Percentiles rank a stretch among this genome's conserved stretches.
Conservation (phyloP, 1,284 basidiomycete species). For the Hypsizygus ulmarius region DNA sequence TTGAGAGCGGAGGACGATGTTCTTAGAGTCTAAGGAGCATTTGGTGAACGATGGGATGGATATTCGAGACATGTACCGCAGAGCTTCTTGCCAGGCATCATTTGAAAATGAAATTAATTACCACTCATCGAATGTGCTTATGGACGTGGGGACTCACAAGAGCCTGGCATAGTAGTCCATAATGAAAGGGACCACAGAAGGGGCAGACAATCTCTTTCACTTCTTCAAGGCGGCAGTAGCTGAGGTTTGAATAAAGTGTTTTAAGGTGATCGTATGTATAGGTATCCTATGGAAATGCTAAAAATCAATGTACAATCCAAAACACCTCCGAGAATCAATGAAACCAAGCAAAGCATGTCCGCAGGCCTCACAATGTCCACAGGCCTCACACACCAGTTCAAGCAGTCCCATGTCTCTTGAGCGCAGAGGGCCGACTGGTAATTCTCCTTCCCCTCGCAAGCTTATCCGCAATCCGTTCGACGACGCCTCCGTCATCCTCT, state of each 20-base stretch:
- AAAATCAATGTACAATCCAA: not conserved
- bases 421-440: constrained; percentile 43
- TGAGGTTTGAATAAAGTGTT: too few species aligned
- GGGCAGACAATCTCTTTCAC: too few species aligned
- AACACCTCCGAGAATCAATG: not conserved
- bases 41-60: constrained; percentile 34
- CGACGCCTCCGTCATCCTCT: constrained; percentile 45
- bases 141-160: too few species aligned
- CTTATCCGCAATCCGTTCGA: constrained; percentile 58
- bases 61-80: constrained; percentile 32
- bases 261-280: too few species aligned
- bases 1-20: constrained; percentile 32
- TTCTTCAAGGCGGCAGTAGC: too few species aligned
- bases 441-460: constrained; percentile 51
- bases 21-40: constrained; percentile 28
- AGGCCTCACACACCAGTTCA: constrained; percentile 19
- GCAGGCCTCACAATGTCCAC: not conserved
- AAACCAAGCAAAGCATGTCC: not conserved
- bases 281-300: too few species aligned
- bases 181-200: too few species aligned
- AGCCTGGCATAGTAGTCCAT: too few species aligned
- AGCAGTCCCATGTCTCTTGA: constrained; percentile 67
- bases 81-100: constrained; percentile 31
- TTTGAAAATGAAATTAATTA: constrained; percentile 16
- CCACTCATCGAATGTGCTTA: not conserved